Base-by-base conservation (phyloP, 495 filamentous ascomycete genomes). In the Lepraria neglecta region DNA sequence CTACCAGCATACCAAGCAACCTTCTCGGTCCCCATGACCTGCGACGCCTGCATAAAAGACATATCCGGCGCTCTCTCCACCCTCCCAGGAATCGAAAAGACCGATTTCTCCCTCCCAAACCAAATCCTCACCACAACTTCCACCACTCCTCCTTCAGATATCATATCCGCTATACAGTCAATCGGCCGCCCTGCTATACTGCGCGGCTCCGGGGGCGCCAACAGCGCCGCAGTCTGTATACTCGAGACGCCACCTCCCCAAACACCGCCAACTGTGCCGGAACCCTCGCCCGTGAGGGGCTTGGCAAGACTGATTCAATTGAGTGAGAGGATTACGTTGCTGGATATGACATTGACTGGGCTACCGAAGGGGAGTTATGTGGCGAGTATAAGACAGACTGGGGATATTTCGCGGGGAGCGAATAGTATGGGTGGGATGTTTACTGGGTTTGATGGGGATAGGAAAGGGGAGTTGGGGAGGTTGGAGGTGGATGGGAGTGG, bases 141-240 rank as follows among this genome's bases (percentile, higher is more conserved):
- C 65, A 80, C 77, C 76, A 89, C 88, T 45, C 79, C 94, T 19
- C 94, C 94, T 10, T 96, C 92, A 51, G 82, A 85, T 27, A 95
- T 98, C 58, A 90, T 96, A 10, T 73, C 84, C 50, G 86, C 92
- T 6, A 97, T 98, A 65, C 87, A 97, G 74, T 77, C 78, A 28
- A 97, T 92, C 0, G 94, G 94, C 53, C 83, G 91, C 40, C 90
- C 96, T 80, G 94, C 94, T 50, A 96, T 98, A 69, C 78, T 98
- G 56, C 87, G 94, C 62, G 94, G 94, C 31, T 91, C 87, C 53
- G 94, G 94, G 51, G 79, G 80, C 52, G 83, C 91, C 64, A 85
- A 97, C 70, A 89, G 83, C 71, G 91, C 92, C 27, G 94, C 94
- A 40, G 94, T 98, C 40, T 95, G 90, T 73, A 97, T 98, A 70